Evolutionary conservation across 177 flowering plant species (phyloP).

Genomic region (Telopea speciosissima): DNA sequence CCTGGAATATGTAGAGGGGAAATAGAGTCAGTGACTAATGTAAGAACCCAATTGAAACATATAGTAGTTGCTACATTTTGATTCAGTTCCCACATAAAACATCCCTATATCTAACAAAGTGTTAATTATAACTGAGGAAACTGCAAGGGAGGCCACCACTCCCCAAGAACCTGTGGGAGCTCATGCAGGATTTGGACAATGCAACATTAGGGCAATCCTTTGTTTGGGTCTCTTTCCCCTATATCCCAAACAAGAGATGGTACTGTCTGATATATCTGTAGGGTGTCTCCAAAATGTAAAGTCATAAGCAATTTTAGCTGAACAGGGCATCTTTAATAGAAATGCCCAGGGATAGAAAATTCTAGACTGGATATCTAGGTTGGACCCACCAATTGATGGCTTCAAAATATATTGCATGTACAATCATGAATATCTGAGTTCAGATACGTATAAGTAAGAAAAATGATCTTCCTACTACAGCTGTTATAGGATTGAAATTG

Average conservation of each 20-base stretch:
- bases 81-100: neutral
- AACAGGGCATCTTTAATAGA: too few relatives aligned
- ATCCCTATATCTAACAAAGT: neutral
- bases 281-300: neutral
- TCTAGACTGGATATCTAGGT: too few relatives aligned
- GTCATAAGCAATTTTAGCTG: too few relatives aligned
- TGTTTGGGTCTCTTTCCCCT: neutral
- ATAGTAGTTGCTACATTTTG: neutral
- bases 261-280: neutral
- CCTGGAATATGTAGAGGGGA: conserved; percentile 27
- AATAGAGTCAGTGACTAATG: conserved; percentile 6
- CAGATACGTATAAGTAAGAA: too few relatives aligned
- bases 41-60: neutral
- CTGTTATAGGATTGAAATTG: too few relatives aligned
- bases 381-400: too few relatives aligned
- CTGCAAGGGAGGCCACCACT: neutral
- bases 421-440: too few relatives aligned
- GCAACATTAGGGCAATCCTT: neutral
- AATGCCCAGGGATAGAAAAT: too few relatives aligned
- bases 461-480: too few relatives aligned
- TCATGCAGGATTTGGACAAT: neutral
- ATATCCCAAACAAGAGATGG: neutral
- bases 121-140: neutral
- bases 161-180: neutral
- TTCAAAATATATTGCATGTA: too few relatives aligned